Conservation (phyloP, 495 filamentous ascomycete genomes). For the Chaetomium tenue region DNA sequence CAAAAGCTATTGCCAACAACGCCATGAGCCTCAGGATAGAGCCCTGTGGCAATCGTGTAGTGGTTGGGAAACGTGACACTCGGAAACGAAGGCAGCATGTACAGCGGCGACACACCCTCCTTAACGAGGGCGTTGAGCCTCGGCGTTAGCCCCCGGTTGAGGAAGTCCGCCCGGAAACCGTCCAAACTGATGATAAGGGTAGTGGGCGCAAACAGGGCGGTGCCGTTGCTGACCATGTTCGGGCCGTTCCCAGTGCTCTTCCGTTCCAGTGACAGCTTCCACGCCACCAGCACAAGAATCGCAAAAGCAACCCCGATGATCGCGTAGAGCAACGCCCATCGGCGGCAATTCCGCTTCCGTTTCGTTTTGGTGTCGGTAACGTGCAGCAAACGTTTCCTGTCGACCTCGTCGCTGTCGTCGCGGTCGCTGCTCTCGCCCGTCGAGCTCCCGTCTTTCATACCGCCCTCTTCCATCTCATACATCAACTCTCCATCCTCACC, state of each 20-base stretch:
- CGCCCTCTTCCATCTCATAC: conserved; percentile 86
- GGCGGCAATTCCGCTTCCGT: conserved; percentile 45
- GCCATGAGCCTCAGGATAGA: conserved; percentile 91
- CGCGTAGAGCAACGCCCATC: conserved; percentile 54
- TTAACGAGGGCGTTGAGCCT: conserved; percentile 74
- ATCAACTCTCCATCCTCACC: conserved; percentile 73
- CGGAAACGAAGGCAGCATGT: conserved; percentile 91
- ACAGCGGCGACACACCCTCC: conserved; percentile 80
- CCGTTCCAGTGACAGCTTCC: conserved; percentile 48
- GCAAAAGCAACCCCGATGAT: conserved; percentile 52
- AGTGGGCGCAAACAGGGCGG: conserved; percentile 80
- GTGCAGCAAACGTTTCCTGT: conserved; percentile 47
- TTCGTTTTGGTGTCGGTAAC: conserved; percentile 46
- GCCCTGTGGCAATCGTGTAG: conserved; percentile 86
- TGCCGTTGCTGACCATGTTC: conserved; percentile 68
- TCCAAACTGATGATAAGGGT: conserved; percentile 94
- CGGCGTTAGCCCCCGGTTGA: conserved; percentile 78
- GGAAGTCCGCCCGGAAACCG: conserved; percentile 95
- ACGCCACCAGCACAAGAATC: conserved; percentile 50
- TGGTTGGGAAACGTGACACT: conserved; percentile 98
- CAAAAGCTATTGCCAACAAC: conserved; percentile 94
- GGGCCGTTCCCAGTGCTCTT: conserved; percentile 27
- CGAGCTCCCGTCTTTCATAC: conserved; percentile 61
- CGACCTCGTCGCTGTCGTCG: conserved; percentile 54
- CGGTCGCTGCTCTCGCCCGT: conserved; percentile 56